These are phyloP conservation scores for Neonectria neomacrospora DNA, from an alignment of 2,329 filamentous ascomycete species.

Conservation along the genomic window DNA sequence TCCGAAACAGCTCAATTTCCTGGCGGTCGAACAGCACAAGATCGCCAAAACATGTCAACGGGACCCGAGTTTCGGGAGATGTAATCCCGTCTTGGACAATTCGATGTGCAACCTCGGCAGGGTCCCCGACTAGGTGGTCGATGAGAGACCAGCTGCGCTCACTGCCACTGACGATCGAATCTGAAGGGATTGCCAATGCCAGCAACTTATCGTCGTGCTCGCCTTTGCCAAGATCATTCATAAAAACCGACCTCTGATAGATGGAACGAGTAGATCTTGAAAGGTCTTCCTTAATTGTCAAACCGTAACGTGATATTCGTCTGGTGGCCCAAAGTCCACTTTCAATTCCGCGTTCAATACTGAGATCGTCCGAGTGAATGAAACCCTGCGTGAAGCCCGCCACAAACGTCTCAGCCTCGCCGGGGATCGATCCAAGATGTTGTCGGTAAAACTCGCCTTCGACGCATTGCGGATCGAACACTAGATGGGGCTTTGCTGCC, in stretches of 20 bases:
- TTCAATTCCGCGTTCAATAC: neutral
- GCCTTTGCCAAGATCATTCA: neutral
- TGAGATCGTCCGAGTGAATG: neutral
- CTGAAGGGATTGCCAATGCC: neutral
- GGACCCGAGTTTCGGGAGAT: neutral
- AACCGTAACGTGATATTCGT: neutral
- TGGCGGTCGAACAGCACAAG: constrained; percentile 5
- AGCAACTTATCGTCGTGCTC: neutral
- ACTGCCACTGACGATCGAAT: neutral
- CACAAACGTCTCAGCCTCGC: neutral
- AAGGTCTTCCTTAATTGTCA: neutral
- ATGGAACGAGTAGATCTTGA: neutral
- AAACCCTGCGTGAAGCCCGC: neutral
- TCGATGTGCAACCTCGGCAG: neutral
- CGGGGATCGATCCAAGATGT: neutral
- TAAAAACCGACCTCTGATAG: neutral
- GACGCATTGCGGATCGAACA: neutral
- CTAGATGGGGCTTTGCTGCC: neutral
- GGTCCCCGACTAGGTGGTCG: neutral
- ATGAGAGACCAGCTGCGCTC: constrained; percentile 5
- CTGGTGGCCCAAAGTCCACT: neutral
- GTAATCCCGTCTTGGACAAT: constrained; percentile 2
- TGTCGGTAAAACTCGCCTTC: constrained; percentile 1
- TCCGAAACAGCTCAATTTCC: constrained; percentile 2
- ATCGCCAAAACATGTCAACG: neutral